A percentile compares a stretch with the other conserved stretches of the same genome.
Evolutionary conservation across 495 filamentous ascomycete species (phyloP).

Genomic region (Hyphodiscus hymeniophilus): DNA sequence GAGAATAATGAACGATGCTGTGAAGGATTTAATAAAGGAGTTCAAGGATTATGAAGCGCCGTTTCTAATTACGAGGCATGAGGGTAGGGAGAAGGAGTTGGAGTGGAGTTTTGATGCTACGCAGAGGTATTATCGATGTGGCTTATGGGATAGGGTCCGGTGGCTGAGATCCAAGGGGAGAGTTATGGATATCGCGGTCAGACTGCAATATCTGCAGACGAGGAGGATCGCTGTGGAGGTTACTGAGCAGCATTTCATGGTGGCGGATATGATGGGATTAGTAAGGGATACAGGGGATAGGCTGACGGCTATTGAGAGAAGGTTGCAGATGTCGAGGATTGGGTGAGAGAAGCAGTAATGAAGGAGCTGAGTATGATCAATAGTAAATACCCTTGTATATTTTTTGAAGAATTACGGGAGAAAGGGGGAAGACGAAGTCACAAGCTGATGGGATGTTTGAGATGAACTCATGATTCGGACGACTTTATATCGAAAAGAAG

Average conservation of each 20-base stretch:
- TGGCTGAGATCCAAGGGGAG: constrained; percentile 13
- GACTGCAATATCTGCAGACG: constrained; percentile 17
- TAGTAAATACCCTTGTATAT: too few species aligned
- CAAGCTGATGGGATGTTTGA: too few species aligned
- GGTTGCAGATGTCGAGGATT: constrained; percentile 16
- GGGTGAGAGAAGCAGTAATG: constrained; percentile 5
- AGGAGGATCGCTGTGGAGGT: constrained; percentile 18
- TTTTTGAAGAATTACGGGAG: too few species aligned
- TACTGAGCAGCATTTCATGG: constrained; percentile 11
- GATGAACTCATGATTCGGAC: too few species aligned
- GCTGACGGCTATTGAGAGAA: constrained; percentile 13
- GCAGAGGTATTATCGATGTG: constrained; percentile 17
- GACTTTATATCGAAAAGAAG: too few species aligned
- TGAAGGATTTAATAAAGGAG: constrained; percentile 18
- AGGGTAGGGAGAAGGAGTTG: constrained; percentile 18
- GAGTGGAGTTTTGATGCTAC: constrained; percentile 23
- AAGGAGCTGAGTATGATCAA: not conserved
- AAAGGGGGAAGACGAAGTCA: too few species aligned
- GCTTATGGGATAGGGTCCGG: constrained; percentile 13
- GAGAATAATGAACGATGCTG: constrained; percentile 17
- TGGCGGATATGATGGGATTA: constrained; percentile 17
- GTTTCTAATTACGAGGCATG: constrained; percentile 13
- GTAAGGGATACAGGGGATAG: constrained; percentile 12
- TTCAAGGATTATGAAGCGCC: constrained; percentile 18
- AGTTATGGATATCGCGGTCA: constrained; percentile 14